Base-by-base conservation (phyloP, 2,329 filamentous ascomycete species). In the Claviceps monticola region DNA sequence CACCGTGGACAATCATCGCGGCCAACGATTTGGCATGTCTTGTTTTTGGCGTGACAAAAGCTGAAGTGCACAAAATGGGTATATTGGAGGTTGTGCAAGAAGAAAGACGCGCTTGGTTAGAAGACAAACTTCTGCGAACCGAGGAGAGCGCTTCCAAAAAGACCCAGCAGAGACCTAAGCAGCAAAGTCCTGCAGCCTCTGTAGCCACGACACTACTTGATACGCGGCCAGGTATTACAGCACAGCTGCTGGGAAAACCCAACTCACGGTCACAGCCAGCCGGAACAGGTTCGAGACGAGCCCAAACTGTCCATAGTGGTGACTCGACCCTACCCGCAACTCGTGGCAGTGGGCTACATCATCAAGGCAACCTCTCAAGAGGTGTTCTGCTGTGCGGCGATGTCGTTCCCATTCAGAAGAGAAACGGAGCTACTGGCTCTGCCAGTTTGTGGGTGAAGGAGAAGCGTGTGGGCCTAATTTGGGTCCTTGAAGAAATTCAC, bases 381-480 rank as follows among this genome's bases (percentile, higher is more conserved):
- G 91, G 91, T 3, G 93, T 98, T 26, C 68, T 98, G 50, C 76
- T 98, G 1, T 98, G 93, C 59, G 93, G 93, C 44, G 93, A 98
- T 65, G 91, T 98, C n/a, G 88, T 98, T 17, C 93, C 93, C 0
- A 98, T 98, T 54, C 86, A 90, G 65, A 98, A 97, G 68, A 82
- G 93, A 55, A 95, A 98, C 61, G 93, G 93, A 4, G 80, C 84
- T 11, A 91, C 84, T 4, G 93, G 93, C 2, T 90, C 93, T 53
- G 93, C 93, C 39, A 97, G 90, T 67, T 72, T 98, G 41, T 98
- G 93, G 93, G 93, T 98, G 3, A 98, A 98, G 71, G 93, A 98
- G 67, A 98, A 98, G 68, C 80, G 84, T 48, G 83, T 88, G 50
- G 90, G 91, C 9, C 70, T 98, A 54, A 97, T 98, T 54, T 98